Evolutionary conservation across 2,329 filamentous ascomycete species (phyloP), one percentile per base, ranked within the genome.

Genomic region (Malbranchea zuffiana): DNA sequence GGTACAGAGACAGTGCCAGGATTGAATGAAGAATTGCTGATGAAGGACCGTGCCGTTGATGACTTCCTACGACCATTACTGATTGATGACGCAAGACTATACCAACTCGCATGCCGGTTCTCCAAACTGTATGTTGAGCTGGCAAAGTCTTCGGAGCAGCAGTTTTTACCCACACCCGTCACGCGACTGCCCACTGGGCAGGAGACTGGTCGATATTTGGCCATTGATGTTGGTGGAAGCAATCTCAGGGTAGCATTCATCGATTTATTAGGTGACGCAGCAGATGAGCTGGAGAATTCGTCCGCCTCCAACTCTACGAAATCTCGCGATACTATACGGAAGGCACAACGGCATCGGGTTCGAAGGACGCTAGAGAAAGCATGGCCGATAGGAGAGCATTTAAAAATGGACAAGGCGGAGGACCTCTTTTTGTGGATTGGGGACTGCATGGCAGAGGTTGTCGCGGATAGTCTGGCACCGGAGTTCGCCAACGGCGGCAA

Each of bases 341-440:
- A 62, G 46, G 63, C 64, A 10, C 63, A 63, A 47, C 53, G 48
- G 55, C 74, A 68, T 39, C 59, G 60, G 10, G 59, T 65, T 32
- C 55, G 53, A 41, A 52, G 63, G 21, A 68, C 65, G 1, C 50
- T 71, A 43, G 68, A 71, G 43, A 66, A 57, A 45, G 60, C 61
- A 43, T 72, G 68, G 68, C 67, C 67, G 3, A 72, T 72, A 43
- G 67, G 62, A 16, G 67, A 72, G 35, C 68, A 71, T 51, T 42
- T 72, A 50, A 71, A 71, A 47, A 69, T 63, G 55, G 75, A 85
- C 47, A 78, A 86, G 44, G 75, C 80, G 1, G 76, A 84, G 39
- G 75, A 78, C 40, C 63, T 88, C 2, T 90, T 90, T 55, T 61
- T 69, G n/a, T 90, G 82, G 82, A 83, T 90, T 46, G 83, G 82